phyloP scores from a whole-genome alignment of 2,329 filamentous ascomycete species.

The Colletotrichum eremochloae region DNA sequence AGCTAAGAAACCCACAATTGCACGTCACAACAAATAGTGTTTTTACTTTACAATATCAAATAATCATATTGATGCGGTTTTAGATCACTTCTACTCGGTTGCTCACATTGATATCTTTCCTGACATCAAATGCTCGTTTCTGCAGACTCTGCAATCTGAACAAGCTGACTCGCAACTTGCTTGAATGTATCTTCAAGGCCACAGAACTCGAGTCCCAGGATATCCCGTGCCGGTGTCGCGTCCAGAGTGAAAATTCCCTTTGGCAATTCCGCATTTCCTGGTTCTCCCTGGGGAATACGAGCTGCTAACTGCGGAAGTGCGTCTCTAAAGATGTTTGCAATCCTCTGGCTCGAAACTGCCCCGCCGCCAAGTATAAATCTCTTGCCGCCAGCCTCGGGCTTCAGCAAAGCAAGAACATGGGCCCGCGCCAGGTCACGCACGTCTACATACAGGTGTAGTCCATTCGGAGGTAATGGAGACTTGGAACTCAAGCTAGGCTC shows the following conservation, averaged over 20 bases:
- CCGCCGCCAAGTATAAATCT: slow-evolving; percentile 44
- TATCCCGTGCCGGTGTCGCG: not conserved
- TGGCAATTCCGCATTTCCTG: not conserved
- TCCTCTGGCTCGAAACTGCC: slow-evolving; percentile 40
- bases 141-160: not conserved
- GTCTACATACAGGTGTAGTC: slow-evolving; percentile 40
- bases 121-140: not conserved
- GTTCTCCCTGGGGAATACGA: not conserved
- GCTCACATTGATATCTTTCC: not conserved
- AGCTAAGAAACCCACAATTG: too few species aligned
- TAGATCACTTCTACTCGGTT: not conserved
- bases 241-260: not conserved
- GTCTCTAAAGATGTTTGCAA: slow-evolving; percentile 36
- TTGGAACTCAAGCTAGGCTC: not conserved
- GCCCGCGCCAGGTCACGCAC: slow-evolving; percentile 46
- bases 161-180: not conserved
- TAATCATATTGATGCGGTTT: too few species aligned
- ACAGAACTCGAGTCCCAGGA: not conserved
- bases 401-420: slow-evolving; percentile 43
- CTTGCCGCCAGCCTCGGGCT: slow-evolving; percentile 44
- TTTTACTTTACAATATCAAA: too few species aligned
- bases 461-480: not conserved
- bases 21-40: too few species aligned
- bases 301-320: not conserved
- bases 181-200: not conserved